These are phyloP conservation scores for Articulospora tetracladia DNA, from an alignment of 495 filamentous ascomycete species.

Conservation along the genomic window DNA sequence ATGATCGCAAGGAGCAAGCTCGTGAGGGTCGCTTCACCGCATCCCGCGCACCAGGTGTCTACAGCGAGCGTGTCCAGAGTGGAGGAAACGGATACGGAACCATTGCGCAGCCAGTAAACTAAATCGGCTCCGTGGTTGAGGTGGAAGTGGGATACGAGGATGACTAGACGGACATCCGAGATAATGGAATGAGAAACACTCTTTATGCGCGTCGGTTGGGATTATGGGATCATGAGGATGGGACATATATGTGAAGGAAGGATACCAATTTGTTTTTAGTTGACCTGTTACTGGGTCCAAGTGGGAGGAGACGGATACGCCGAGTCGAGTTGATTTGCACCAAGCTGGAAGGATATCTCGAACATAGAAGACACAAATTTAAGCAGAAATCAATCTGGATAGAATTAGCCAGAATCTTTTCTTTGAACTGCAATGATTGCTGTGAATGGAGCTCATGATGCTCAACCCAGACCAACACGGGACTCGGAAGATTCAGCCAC, in stretches of 20 bases:
- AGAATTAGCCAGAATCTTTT: too few relatives aligned
- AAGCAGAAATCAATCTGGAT: too few relatives aligned
- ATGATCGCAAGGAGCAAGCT: conserved; percentile 60
- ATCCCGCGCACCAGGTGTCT: conserved; percentile 68
- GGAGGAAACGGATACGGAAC: conserved; percentile 49
- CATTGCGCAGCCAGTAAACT: conserved; percentile 21
- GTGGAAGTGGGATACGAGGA: too few relatives aligned
- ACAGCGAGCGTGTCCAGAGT: conserved; percentile 70
- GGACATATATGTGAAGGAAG: not conserved
- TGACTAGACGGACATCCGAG: too few relatives aligned
- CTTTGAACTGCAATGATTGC: too few relatives aligned
- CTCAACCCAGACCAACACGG: too few relatives aligned
- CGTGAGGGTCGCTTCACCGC: conserved; percentile 45
- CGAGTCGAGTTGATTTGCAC: too few relatives aligned
- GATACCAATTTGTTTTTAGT: conserved; percentile 1
- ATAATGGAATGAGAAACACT: not conserved
- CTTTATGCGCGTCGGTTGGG: not conserved
- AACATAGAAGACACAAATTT: too few relatives aligned
- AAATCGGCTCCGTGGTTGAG: too few relatives aligned
- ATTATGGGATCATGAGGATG: not conserved
- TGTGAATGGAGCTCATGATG: too few relatives aligned
- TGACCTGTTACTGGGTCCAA: not conserved
- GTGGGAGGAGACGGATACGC: too few relatives aligned
- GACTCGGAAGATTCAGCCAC: not conserved
- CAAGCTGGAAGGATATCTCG: too few relatives aligned